Conservation (phyloP, 148 eudicot genomes). For the Rheum nobile region DNA sequence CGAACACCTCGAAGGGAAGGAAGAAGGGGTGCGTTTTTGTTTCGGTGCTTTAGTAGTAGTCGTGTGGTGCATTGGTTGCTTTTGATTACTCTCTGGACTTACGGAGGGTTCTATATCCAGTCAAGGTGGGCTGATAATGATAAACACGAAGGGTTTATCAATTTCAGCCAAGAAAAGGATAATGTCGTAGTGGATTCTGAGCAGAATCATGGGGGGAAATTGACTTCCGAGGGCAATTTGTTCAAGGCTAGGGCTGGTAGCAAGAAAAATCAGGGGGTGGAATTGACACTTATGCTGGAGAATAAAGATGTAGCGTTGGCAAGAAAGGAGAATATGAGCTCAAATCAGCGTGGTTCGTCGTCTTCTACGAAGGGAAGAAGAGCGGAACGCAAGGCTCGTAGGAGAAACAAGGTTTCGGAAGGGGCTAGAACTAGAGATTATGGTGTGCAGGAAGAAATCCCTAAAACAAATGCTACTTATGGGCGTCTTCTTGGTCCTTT, state of each 20-base stretch:
- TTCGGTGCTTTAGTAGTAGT: conserved; percentile 57
- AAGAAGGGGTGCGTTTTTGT: conserved; percentile 19
- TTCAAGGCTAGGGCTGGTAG: conserved; percentile 12
- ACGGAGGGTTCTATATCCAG: conserved; percentile 88
- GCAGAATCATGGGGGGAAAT: conserved; percentile 13
- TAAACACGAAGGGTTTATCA: conserved; percentile 51
- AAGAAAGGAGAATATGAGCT: conserved; percentile 12
- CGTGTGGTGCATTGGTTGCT: conserved; percentile 81
- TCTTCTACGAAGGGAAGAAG: conserved; percentile 36
- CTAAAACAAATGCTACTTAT: conserved; percentile 46
- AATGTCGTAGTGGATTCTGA: conserved; percentile 19
- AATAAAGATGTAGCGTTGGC: conserved; percentile 24
- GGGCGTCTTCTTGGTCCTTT: conserved; percentile 87
- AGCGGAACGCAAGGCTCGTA: conserved; percentile 30
- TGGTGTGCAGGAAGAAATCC: conserved; percentile 55
- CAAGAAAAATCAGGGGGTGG: conserved; percentile 15
- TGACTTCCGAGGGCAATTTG: conserved; percentile 25
- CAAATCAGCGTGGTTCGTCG: conserved; percentile 18
- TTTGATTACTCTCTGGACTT: conserved; percentile 91
- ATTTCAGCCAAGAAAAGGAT: conserved; percentile 33
- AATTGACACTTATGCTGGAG: conserved; percentile 12
- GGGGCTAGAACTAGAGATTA: conserved; percentile 19
- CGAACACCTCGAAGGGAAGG: conserved; percentile 73
- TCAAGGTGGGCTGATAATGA: conserved; percentile 92
- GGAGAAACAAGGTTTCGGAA: conserved; percentile 24